Conservation (phyloP, 192 early-diverging fungal species). For the Backusella westeae region DNA sequence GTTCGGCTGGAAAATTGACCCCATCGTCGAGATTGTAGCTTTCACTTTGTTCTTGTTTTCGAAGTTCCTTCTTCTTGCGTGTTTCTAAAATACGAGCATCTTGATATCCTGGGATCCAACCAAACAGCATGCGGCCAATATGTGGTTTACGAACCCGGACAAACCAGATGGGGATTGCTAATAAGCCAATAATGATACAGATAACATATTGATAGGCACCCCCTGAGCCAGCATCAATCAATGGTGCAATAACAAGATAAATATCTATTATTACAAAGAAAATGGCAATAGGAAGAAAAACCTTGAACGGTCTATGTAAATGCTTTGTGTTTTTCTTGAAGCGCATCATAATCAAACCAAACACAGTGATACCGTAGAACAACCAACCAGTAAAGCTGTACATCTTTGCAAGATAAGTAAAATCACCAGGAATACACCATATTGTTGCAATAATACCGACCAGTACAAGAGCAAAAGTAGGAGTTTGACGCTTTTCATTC, state of each 20-base stretch:
- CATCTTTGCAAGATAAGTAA: constrained; percentile 67
- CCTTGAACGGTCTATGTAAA: constrained; percentile 39
- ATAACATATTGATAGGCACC: constrained; percentile 33
- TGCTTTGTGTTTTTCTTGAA: constrained; percentile 32
- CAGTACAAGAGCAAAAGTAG: constrained; percentile 57
- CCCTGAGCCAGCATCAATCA: constrained; percentile 29
- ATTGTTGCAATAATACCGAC: constrained; percentile 56
- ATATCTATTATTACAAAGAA: constrained; percentile 27
- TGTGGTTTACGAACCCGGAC: constrained; percentile 31
- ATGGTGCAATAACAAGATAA: constrained; percentile 34
- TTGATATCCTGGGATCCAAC: constrained; percentile 30
- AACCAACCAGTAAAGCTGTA: constrained; percentile 73
- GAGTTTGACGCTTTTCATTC: constrained; percentile 53
- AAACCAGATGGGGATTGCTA: constrained; percentile 34
- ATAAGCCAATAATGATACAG: constrained; percentile 23
- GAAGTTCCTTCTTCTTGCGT: not conserved
- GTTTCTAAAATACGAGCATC: constrained; percentile 20
- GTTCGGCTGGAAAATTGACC: not conserved
- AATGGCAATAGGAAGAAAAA: constrained; percentile 24
- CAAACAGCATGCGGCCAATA: constrained; percentile 24
- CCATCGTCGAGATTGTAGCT: not conserved
- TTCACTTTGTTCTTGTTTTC: not conserved
- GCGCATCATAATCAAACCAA: constrained; percentile 40
- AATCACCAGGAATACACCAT: constrained; percentile 56
- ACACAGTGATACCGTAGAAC: constrained; percentile 46